phyloP scores from a whole-genome alignment of 495 filamentous ascomycete genomes.

The Hypoxylon crocopeplum region DNA sequence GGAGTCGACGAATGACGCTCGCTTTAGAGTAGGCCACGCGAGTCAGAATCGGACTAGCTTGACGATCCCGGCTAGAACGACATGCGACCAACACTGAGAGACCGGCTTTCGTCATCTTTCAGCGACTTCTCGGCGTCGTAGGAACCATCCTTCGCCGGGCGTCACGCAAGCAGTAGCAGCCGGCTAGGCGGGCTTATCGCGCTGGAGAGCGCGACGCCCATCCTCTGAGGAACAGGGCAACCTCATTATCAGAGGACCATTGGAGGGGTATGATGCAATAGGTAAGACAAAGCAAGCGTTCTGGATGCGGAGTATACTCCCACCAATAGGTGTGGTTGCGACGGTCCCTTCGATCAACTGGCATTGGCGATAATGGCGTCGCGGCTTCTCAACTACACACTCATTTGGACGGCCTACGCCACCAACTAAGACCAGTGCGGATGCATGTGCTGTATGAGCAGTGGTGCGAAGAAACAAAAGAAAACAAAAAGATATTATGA shows the following conservation, averaged over 20 bases:
- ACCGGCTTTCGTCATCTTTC: constrained; percentile 7
- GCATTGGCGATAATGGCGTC: not conserved
- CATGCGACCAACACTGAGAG: constrained; percentile 26
- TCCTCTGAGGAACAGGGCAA: not conserved
- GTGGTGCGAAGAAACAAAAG: constrained; percentile 1
- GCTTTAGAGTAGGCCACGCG: constrained; percentile 29
- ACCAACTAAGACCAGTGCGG: not conserved
- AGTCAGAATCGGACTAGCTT: constrained; percentile 36
- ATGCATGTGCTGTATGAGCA: not conserved
- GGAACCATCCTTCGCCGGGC: not conserved
- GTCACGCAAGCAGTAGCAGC: not conserved
- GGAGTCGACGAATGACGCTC: constrained; percentile 31
- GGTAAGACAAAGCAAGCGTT: constrained; percentile 12
- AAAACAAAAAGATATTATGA: constrained; percentile 5
- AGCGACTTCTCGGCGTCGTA: not conserved
- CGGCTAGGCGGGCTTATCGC: not conserved
- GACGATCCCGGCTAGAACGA: constrained; percentile 30
- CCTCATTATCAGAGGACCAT: not conserved
- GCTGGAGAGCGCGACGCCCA: not conserved
- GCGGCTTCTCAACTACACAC: not conserved
- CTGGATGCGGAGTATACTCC: not conserved
- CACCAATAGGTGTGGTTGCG: constrained; percentile 8
- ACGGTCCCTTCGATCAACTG: not conserved
- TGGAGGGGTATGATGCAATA: constrained; percentile 22
- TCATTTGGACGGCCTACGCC: not conserved